Percentiles rank a stretch among this genome's conserved stretches.
These are phyloP conservation scores for Globisporangium rhizosaccharum DNA, from an alignment of 352 stramenopile species.

Conservation along the genomic window DNA sequence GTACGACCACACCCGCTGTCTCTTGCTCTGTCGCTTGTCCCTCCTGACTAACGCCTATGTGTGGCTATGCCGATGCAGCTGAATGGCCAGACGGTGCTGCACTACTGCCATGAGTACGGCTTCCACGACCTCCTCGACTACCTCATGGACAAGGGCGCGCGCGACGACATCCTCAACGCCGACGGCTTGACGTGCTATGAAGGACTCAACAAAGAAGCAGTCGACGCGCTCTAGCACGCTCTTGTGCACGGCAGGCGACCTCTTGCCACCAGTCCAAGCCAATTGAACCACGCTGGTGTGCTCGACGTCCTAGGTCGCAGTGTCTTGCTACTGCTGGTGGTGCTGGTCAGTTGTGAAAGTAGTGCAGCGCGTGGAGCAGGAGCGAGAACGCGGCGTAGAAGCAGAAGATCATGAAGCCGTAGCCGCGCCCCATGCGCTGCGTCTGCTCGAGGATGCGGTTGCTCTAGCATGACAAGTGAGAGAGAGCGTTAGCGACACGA, in stretches of 20 bases:
- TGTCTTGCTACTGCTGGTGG: too few relatives aligned
- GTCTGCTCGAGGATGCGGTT: constrained; percentile 74
- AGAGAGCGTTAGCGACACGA: background rate
- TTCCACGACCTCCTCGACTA: constrained; percentile 94
- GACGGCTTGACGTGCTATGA: constrained; percentile 95
- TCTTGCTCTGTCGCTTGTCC: too few relatives aligned
- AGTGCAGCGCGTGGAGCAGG: constrained; percentile 73
- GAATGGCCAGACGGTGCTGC: constrained; percentile 90
- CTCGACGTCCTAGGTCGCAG: too few relatives aligned
- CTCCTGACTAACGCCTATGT: background rate
- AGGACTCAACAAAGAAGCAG: constrained; percentile 81
- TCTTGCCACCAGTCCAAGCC: too few relatives aligned
- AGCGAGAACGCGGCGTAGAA: constrained; percentile 71
- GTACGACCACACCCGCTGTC: too few relatives aligned
- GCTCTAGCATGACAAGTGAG: constrained; percentile 27
- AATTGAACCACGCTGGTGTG: too few relatives aligned
- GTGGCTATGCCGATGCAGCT: constrained; percentile 25
- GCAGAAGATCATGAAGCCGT: constrained; percentile 86
- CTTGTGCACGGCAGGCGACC: too few relatives aligned
- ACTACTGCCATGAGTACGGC: constrained; percentile 93
- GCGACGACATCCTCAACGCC: constrained; percentile 88
- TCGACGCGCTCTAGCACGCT: constrained; percentile 55
- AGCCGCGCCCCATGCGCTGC: constrained; percentile 64
- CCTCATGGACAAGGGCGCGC: constrained; percentile 92
- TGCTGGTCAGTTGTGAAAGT: constrained; percentile 79